A percentile compares a stretch with the other conserved stretches of the same genome.
These are phyloP conservation scores for Ramaria sp. DNA, from an alignment of 768 basidiomycete species.

Conservation along the genomic window DNA sequence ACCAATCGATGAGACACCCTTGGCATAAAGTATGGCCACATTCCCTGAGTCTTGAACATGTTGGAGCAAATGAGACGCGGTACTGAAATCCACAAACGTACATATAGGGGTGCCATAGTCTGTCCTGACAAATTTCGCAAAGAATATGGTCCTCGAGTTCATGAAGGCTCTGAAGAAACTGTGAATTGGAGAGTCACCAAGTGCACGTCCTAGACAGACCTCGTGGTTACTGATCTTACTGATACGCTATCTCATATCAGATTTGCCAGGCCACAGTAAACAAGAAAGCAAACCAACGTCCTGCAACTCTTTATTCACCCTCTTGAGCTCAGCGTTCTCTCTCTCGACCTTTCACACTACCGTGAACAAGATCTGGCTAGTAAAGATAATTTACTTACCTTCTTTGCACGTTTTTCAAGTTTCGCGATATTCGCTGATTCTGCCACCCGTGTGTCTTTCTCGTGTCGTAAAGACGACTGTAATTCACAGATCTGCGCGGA, in stretches of 20 bases:
- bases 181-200: neutral
- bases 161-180: neutral
- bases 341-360: neutral
- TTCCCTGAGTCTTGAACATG: constrained; percentile 36
- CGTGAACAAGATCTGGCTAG: neutral
- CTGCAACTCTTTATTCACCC: neutral
- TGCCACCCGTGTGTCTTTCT: neutral
- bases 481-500: neutral
- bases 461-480: neutral
- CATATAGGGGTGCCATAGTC: constrained; percentile 61
- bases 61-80: neutral
- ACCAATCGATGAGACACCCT: constrained; percentile 47
- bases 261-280: neutral
- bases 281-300: neutral
- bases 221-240: neutral
- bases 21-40: constrained; percentile 69
- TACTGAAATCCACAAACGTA: constrained; percentile 23
- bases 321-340: neutral
- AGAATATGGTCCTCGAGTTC: constrained; percentile 39
- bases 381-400: neutral
- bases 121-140: constrained; percentile 55
- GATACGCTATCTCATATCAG: neutral
- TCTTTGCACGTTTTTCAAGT: neutral
- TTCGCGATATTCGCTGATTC: neutral
- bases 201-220: neutral